Percentiles rank a stretch among this genome's conserved stretches.
Evolutionary conservation across 768 basidiomycete genomes (phyloP).

Genomic region (Hygrocybe punicea): DNA sequence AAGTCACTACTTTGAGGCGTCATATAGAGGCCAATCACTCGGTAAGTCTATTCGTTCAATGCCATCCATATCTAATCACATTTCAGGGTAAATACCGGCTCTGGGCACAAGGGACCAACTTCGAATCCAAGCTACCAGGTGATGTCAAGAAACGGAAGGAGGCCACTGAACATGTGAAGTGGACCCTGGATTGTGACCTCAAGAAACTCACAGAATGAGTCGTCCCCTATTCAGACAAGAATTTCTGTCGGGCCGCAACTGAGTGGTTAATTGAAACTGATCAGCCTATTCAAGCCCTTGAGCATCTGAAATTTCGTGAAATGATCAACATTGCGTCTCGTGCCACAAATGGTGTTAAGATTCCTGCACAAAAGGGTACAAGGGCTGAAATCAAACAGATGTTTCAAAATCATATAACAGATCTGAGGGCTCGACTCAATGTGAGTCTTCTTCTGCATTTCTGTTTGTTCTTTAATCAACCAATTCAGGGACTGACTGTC

Average conservation of each 20-base stretch:
- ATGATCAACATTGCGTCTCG: constrained; percentile 38
- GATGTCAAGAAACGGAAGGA: constrained; percentile 21
- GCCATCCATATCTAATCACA: not conserved
- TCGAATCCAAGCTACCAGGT: constrained; percentile 29
- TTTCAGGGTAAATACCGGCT: constrained; percentile 20
- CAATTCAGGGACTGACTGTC: constrained; percentile 1
- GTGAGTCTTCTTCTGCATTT: not conserved
- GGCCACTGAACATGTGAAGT: not conserved
- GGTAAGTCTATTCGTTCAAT: constrained; percentile 7
- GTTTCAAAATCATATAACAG: constrained; percentile 17
- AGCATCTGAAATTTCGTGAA: constrained; percentile 34
- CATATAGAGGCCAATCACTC: constrained; percentile 13
- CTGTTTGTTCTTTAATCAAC: not conserved
- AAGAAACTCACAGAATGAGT: constrained; percentile 12
- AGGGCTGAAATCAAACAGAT: constrained; percentile 26
- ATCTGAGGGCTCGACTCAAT: not conserved
- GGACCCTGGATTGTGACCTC: constrained; percentile 29
- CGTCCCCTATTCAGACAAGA: constrained; percentile 27
- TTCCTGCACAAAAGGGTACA: constrained; percentile 29
- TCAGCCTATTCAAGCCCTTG: constrained; percentile 33
- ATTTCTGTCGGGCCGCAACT: constrained; percentile 30
- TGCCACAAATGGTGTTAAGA: constrained; percentile 36
- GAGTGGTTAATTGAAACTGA: constrained; percentile 32
- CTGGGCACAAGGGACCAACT: constrained; percentile 26
- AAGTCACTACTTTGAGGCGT: constrained; percentile 13